Conservation (phyloP, 179 eudicot genomes). For the Corrigiola litoralis region DNA sequence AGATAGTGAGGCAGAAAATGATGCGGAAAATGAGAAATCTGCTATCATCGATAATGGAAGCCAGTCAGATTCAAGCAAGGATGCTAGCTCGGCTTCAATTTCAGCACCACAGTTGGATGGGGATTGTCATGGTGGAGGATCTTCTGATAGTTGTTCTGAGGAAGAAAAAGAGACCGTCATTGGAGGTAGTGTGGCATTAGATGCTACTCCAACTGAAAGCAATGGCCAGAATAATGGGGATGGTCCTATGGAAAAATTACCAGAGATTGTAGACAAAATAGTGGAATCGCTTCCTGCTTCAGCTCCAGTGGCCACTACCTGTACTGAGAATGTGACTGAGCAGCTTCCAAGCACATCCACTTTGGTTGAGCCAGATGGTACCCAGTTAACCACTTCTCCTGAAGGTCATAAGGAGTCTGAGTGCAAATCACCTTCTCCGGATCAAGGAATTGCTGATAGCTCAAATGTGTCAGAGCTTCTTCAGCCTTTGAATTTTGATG, state of each 20-base stretch:
- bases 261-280: conserved; percentile 30
- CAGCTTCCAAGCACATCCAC: conserved; percentile 4
- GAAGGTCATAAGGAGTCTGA: conserved; percentile 23
- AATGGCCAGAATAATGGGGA: conserved; percentile 15
- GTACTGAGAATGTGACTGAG: conserved; percentile 15
- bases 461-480: conserved; percentile 23
- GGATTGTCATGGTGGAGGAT: conserved; percentile 28
- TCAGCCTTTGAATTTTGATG: conserved; percentile 58
- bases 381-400: conserved; percentile 3
- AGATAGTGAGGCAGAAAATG: conserved; percentile 46
- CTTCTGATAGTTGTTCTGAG: conserved; percentile 53
- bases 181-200: conserved; percentile 14
- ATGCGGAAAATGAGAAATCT: conserved; percentile 52
- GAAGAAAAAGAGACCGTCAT: conserved; percentile 43
- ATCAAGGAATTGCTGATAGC: conserved; percentile 22
- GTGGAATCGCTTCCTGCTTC: conserved; percentile 11
- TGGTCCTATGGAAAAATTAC: conserved; percentile 13
- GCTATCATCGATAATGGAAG: conserved; percentile 46
- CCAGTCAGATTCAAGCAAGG: conserved; percentile 59
- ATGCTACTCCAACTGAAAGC: conserved; percentile 29
- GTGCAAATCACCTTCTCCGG: conserved; percentile 20
- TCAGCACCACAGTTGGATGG: conserved; percentile 31
- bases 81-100: conserved; percentile 50
- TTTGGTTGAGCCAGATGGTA: conserved; percentile 1
- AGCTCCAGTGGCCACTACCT: conserved; percentile 12